These are phyloP conservation scores for Herpotrichia juniperi DNA, from an alignment of 2,329 filamentous ascomycete species.

Conservation along the genomic window DNA sequence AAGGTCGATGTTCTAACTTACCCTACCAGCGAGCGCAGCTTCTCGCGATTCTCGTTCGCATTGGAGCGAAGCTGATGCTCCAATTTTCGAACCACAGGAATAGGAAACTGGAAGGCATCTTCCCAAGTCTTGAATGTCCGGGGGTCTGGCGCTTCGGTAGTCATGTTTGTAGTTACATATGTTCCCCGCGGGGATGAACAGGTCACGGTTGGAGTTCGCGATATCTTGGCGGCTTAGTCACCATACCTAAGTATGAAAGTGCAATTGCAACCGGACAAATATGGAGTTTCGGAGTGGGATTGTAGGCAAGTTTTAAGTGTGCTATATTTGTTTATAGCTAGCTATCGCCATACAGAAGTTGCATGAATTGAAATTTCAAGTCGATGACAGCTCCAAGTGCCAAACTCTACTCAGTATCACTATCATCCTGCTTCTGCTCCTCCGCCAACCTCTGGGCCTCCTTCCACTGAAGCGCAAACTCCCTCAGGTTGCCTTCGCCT, in stretches of 20 bases:
- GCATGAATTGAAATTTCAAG: background rate
- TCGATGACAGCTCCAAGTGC: background rate
- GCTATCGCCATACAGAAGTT: too few species aligned
- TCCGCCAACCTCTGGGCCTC: constrained; percentile 51
- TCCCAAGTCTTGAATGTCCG: constrained; percentile 66
- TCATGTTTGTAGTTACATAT: constrained; percentile 45
- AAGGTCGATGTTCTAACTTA: constrained; percentile 41
- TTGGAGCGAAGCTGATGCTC: constrained; percentile 69
- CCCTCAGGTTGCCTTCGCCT: constrained; percentile 74
- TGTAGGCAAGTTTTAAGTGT: background rate
- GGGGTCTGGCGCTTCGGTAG: constrained; percentile 63
- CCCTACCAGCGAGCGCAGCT: constrained; percentile 70
- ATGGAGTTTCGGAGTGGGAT: background rate
- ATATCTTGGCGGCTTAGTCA: constrained; percentile 1
- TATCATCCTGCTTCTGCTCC: constrained; percentile 47
- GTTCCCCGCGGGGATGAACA: background rate
- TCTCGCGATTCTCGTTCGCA: constrained; percentile 68
- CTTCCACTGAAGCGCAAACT: constrained; percentile 62
- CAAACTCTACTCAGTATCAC: constrained; percentile 36
- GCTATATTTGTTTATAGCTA: background rate
- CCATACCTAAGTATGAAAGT: background rate
- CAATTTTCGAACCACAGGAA: constrained; percentile 66
- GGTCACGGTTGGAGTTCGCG: background rate
- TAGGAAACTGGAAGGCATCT: constrained; percentile 70
- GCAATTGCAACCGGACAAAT: too few species aligned